phyloP scores from a whole-genome alignment of 257 asterid genomes.

The Solanum etuberosum region DNA sequence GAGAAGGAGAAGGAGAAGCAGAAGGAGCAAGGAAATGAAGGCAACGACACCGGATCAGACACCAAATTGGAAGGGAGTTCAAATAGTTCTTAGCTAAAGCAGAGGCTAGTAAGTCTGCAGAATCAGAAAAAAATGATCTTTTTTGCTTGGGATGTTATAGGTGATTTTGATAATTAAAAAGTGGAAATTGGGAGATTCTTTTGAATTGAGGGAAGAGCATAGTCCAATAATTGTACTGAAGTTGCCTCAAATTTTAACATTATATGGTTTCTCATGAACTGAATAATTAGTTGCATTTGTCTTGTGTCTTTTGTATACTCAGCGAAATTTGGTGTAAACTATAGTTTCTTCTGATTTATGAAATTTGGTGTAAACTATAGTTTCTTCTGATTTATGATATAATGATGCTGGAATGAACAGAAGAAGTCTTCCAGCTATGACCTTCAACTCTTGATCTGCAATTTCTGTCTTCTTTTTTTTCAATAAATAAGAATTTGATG shows the following conservation, averaged over 20 bases:
- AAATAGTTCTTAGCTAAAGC: constrained; percentile 12
- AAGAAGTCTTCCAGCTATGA: not conserved
- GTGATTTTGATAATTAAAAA: constrained; percentile 1
- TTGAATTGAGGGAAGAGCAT: constrained; percentile 14
- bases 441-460: not conserved
- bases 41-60: not conserved
- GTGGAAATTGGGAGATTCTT: constrained; percentile 2
- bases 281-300: not conserved
- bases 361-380: not conserved
- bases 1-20: constrained; percentile 34
- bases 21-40: constrained; percentile 6
- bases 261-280: not conserved
- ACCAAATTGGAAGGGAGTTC: constrained; percentile 1
- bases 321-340: not conserved
- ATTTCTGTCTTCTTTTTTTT: not conserved
- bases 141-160: not conserved
- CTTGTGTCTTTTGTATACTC: not conserved
- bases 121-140: not conserved
- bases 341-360: not conserved
- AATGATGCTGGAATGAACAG: not conserved
- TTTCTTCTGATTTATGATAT: not conserved
- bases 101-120: constrained; percentile 2
- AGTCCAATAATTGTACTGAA: constrained; percentile 20
- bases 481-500: not conserved
- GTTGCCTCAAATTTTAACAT: not conserved